A percentile compares a stretch with the other conserved stretches of the same genome.
Conservation (phyloP, 192 early-diverging fungal genomes). For the Coemansia sp. region DNA sequence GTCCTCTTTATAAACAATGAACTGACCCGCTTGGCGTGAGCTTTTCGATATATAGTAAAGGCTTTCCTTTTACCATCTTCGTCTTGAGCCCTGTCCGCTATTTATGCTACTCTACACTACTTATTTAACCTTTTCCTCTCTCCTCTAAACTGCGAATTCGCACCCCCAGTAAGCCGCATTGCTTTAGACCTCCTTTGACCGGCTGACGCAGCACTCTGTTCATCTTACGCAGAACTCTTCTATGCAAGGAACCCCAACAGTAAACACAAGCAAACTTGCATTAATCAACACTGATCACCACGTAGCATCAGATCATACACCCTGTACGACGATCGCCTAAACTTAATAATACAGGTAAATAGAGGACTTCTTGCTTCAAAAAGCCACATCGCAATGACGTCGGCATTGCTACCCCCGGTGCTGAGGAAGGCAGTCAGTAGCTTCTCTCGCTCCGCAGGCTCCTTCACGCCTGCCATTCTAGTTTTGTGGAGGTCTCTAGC, state of each 20-base stretch:
- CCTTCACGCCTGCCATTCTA: no score
- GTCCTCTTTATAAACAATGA: conserved; percentile 1
- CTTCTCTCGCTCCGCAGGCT: no score
- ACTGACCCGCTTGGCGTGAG: background rate
- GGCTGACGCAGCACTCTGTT: background rate
- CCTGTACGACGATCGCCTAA: background rate
- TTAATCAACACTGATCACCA: background rate
- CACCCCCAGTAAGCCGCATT: background rate
- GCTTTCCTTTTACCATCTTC: background rate
- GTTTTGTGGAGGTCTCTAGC: background rate
- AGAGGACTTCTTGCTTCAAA: background rate
- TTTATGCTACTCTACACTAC: background rate
- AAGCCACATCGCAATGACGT: background rate
- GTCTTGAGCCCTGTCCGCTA: background rate
- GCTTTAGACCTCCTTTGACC: background rate
- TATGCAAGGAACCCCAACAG: background rate
- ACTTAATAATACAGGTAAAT: background rate
- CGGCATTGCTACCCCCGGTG: background rate
- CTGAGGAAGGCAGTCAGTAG: no score
- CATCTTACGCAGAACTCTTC: background rate
- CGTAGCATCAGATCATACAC: background rate
- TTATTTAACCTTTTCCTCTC: background rate
- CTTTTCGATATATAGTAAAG: background rate
- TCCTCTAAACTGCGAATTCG: background rate
- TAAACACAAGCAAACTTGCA: background rate